These are phyloP conservation scores for Tetraselmis striata DNA, from an alignment of 139 green algal genomes.

Conservation along the genomic window DNA sequence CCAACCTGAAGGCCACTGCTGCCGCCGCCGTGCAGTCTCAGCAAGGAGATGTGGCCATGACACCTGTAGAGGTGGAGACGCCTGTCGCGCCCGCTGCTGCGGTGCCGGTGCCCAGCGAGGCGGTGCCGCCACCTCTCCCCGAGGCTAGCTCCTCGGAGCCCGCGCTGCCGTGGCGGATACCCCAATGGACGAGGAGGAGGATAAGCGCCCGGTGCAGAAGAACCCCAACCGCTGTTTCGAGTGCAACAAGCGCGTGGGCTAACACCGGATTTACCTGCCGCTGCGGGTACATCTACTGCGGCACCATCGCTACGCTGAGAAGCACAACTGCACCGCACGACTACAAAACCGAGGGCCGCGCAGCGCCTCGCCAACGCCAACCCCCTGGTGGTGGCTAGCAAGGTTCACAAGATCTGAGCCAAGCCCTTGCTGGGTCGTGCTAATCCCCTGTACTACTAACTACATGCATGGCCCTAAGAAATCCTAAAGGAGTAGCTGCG, in stretches of 20 bases:
- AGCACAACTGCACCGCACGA: conserved; percentile 9
- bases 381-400: conserved; percentile 8
- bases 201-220: conserved; percentile 1
- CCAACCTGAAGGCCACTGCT: neutral
- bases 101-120: neutral
- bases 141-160: neutral
- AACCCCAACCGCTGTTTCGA: conserved; percentile 7
- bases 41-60: neutral
- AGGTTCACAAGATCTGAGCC: conserved; percentile 12
- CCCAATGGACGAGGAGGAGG: neutral
- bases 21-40: neutral
- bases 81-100: neutral
- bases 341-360: conserved; percentile 3
- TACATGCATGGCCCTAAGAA: too few relatives aligned
- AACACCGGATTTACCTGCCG: conserved; percentile 13
- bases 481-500: too few relatives aligned
- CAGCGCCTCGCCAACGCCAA: conserved; percentile 2
- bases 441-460: too few relatives aligned
- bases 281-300: conserved; percentile 11
- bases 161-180: neutral
- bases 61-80: neutral
- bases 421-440: too few relatives aligned
- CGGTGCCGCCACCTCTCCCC: neutral
- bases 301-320: conserved; percentile 8
- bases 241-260: conserved; percentile 2